A percentile compares a stretch with the other conserved stretches of the same genome.
Evolutionary conservation across 805 yeast genomes (phyloP).

Genomic region (Jamesozyma spencerorum): DNA sequence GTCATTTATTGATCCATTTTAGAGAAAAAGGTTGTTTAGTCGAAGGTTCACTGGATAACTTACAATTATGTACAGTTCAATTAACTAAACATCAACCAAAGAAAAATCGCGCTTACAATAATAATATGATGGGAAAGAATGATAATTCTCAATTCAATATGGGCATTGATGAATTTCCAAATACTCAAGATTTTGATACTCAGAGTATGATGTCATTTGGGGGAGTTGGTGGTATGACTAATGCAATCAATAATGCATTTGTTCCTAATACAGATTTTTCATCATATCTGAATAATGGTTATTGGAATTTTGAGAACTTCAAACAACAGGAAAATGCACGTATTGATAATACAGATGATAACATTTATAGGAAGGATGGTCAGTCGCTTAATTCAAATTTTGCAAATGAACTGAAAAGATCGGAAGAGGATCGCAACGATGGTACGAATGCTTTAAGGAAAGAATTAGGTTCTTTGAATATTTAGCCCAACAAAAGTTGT

Average conservation of each 20-base stretch:
- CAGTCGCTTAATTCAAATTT: constrained; percentile 15
- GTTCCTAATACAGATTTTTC: constrained; percentile 18
- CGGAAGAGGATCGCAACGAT: not conserved
- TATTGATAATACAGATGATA: constrained; percentile 1
- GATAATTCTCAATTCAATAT: constrained; percentile 15
- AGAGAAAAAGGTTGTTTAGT: constrained; percentile 81
- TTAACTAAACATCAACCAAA: constrained; percentile 29
- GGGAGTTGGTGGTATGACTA: constrained; percentile 15
- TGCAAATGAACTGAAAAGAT: constrained; percentile 15
- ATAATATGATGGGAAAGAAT: not conserved
- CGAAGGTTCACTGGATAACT: constrained; percentile 76
- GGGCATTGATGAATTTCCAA: constrained; percentile 14
- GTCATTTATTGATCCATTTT: constrained; percentile 62
- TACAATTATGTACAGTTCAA: constrained; percentile 63
- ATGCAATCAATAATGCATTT: constrained; percentile 13
- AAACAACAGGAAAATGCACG: not conserved
- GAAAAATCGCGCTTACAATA: constrained; percentile 4
- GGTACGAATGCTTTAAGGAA: not conserved
- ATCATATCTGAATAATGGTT: constrained; percentile 17
- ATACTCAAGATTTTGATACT: constrained; percentile 24
- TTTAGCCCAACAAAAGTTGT: not conserved
- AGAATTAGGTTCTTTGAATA: constrained; percentile 2
- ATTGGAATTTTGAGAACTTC: constrained; percentile 16
- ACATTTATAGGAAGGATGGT: constrained; percentile 8
- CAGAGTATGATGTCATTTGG: constrained; percentile 29